Evolutionary conservation across 1,139 yeast species (phyloP).

Genomic region (Yamadazyma conglobata): DNA sequence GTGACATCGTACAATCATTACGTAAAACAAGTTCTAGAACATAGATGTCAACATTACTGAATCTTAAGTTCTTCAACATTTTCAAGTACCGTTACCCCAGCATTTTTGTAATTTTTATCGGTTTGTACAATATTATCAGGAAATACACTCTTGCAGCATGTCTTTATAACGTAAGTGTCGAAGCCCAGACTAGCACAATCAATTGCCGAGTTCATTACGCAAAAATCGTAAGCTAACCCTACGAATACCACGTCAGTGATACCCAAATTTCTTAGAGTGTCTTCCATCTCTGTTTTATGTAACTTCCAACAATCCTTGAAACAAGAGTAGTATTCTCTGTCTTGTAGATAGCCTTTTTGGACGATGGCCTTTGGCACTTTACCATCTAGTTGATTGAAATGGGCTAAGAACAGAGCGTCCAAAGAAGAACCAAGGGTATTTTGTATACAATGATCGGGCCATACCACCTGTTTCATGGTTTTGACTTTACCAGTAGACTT

Average conservation of each 20-base stretch:
- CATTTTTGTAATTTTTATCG: slow-evolving; percentile 24
- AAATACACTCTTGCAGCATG: slow-evolving; percentile 40
- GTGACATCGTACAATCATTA: no score
- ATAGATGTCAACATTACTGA: no score
- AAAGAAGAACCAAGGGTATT: slow-evolving; percentile 62
- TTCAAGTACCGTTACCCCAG: slow-evolving; percentile 26
- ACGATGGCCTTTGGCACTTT: slow-evolving; percentile 41
- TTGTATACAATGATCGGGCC: slow-evolving; percentile 94
- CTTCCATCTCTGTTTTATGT: slow-evolving; percentile 64
- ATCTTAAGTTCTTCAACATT: slow-evolving; percentile 10
- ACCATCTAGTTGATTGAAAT: slow-evolving; percentile 21
- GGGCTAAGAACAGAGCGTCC: slow-evolving; percentile 40
- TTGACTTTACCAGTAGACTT: slow-evolving; percentile 24
- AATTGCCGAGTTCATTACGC: slow-evolving; percentile 73
- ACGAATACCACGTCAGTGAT: slow-evolving; percentile 67
- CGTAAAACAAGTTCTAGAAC: no score
- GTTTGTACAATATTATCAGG: slow-evolving; percentile 29
- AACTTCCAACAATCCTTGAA: slow-evolving; percentile 76
- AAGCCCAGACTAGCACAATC: slow-evolving; percentile 65
- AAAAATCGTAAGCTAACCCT: slow-evolving; percentile 84
- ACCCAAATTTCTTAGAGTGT: slow-evolving; percentile 36
- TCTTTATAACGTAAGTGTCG: slow-evolving; percentile 56
- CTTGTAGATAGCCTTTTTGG: slow-evolving; percentile 65
- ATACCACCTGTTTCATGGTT: slow-evolving; percentile 46
- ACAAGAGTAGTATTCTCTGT: slow-evolving; percentile 87